These are phyloP conservation scores for Testicularia cyperi DNA, from an alignment of 1,284 basidiomycete species.

Conservation along the genomic window DNA sequence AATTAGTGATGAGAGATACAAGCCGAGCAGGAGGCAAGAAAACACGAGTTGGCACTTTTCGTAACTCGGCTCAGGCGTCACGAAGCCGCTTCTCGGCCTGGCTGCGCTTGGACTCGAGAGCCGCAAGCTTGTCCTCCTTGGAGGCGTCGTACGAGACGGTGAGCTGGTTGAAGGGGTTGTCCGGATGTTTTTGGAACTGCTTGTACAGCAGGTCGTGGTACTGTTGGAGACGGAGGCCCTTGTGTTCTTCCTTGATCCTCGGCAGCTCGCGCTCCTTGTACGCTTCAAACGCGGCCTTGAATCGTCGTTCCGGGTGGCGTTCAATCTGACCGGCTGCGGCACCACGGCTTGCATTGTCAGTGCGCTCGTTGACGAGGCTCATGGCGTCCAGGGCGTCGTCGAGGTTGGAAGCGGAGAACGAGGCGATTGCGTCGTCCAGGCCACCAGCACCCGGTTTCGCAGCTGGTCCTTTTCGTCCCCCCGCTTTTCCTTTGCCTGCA, in stretches of 20 bases:
- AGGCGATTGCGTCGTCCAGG: conserved; percentile 44
- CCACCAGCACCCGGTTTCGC: conserved; percentile 24
- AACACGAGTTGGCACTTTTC: too few relatives aligned
- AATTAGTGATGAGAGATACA: too few relatives aligned
- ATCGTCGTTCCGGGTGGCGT: conserved; percentile 84
- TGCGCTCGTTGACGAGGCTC: conserved; percentile 83
- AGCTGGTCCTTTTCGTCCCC: conserved; percentile 20
- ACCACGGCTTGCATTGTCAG: conserved; percentile 77
- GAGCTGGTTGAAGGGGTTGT: conserved; percentile 72
- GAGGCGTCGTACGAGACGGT: conserved; percentile 74
- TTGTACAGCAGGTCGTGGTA: conserved; percentile 66
- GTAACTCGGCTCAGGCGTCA: conserved; percentile 4
- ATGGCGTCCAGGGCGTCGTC: conserved; percentile 90
- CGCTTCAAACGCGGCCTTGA: conserved; percentile 77
- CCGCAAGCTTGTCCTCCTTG: conserved; percentile 77
- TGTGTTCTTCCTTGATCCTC: conserved; percentile 74
- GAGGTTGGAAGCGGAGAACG: conserved; percentile 79
- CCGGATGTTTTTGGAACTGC: conserved; percentile 71
- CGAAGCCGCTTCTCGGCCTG: conserved; percentile 52
- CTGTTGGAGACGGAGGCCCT: conserved; percentile 79
- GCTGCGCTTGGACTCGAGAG: conserved; percentile 65
- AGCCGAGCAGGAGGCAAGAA: too few relatives aligned
- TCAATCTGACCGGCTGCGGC: conserved; percentile 76
- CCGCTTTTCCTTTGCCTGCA: conserved; percentile 63
- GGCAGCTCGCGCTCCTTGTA: conserved; percentile 88